Percentiles rank a stretch among this genome's conserved stretches.
phyloP scores from a whole-genome alignment of 495 filamentous ascomycete species.

The Trypethelium eluteriae region DNA sequence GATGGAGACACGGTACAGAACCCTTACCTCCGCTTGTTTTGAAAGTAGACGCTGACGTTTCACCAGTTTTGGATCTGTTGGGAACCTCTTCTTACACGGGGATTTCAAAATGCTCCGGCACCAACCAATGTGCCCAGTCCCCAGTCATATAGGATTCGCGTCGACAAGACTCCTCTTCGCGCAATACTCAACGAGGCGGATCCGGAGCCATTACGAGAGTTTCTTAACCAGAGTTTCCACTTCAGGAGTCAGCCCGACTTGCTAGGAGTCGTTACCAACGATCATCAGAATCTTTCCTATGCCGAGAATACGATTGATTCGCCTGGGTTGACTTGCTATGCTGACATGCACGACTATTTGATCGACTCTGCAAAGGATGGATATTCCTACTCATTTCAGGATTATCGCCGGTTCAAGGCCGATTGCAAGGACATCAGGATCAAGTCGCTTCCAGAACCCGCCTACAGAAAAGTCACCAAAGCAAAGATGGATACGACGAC shows the following conservation, averaged over 20 bases:
- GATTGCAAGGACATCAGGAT: slow-evolving; percentile 19
- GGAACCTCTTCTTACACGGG: slow-evolving; percentile 65
- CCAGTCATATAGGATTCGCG: slow-evolving; percentile 50
- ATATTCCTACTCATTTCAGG: slow-evolving; percentile 32
- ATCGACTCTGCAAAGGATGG: slow-evolving; percentile 81
- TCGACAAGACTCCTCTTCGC: slow-evolving; percentile 40
- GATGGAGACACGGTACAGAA: slow-evolving; percentile 65
- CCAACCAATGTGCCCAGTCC: slow-evolving; percentile 42
- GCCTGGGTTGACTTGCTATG: slow-evolving; percentile 49
- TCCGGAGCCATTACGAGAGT: slow-evolving; percentile 26
- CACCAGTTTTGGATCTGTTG: slow-evolving; percentile 64
- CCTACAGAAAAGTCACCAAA: slow-evolving; percentile 32
- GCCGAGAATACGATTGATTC: slow-evolving; percentile 49
- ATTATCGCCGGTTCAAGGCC: slow-evolving; percentile 48
- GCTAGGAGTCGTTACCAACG: slow-evolving; percentile 67
- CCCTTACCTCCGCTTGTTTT: background rate
- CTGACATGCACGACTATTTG: slow-evolving; percentile 64
- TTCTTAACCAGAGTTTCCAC: slow-evolving; percentile 50
- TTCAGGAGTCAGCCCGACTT: slow-evolving; percentile 60
- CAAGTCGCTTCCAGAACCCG: slow-evolving; percentile 25
- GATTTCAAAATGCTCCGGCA: slow-evolving; percentile 64
- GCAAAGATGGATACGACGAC: slow-evolving; percentile 38
- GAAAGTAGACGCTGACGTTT: slow-evolving; percentile 34
- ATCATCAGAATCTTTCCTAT: slow-evolving; percentile 67
- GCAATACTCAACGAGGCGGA: background rate